phyloP scores from a whole-genome alignment of 139 green algal genomes.

The Ettlia oleoabundans region DNA sequence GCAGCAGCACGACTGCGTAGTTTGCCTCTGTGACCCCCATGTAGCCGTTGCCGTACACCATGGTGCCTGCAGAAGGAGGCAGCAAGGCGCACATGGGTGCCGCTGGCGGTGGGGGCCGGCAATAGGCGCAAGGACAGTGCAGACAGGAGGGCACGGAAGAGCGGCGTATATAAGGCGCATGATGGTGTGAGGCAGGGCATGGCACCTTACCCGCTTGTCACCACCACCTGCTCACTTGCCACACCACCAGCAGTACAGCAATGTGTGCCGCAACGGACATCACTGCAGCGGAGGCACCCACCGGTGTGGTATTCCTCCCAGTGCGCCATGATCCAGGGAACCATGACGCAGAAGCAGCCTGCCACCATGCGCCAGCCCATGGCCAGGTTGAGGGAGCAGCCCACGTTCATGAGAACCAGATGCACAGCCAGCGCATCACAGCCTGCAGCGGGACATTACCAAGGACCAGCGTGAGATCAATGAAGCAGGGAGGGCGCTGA shows the following conservation, averaged over 20 bases:
- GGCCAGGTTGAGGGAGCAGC: slow-evolving; percentile 38
- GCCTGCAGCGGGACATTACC: slow-evolving; percentile 44
- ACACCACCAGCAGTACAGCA: not conserved
- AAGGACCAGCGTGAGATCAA: too few relatives aligned
- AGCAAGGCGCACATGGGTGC: not conserved
- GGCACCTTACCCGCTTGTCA: too few relatives aligned
- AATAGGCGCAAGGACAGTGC: too few relatives aligned
- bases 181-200: too few relatives aligned
- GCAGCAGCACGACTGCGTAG: slow-evolving; percentile 75
- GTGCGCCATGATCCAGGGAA: slow-evolving; percentile 85
- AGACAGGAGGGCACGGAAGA: too few relatives aligned
- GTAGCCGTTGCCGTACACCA: slow-evolving; percentile 86
- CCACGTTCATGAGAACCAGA: slow-evolving; percentile 72
- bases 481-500: too few relatives aligned
- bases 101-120: too few relatives aligned
- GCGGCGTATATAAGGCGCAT: too few relatives aligned
- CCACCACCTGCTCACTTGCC: too few relatives aligned
- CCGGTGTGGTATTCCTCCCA: slow-evolving; percentile 95
- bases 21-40: slow-evolving; percentile 89
- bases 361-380: slow-evolving; percentile 33
- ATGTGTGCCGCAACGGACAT: not conserved
- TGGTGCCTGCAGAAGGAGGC: slow-evolving; percentile 61
- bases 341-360: slow-evolving; percentile 62
- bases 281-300: not conserved
- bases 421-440: slow-evolving; percentile 88